These are phyloP conservation scores for Talaromyces albobiverticillius DNA, from an alignment of 2,329 filamentous ascomycete species.

Conservation along the genomic window DNA sequence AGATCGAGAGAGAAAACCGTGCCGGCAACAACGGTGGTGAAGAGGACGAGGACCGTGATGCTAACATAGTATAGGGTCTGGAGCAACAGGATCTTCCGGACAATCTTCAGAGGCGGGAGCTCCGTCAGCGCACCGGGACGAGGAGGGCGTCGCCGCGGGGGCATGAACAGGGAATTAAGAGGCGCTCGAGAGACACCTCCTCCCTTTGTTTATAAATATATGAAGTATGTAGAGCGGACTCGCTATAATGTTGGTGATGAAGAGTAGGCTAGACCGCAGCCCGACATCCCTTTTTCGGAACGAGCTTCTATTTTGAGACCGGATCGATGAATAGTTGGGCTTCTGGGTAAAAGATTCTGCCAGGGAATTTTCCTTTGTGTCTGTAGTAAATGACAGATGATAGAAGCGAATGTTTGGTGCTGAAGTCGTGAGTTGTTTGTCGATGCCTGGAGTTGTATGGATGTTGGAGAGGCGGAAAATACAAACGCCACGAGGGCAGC, in stretches of 20 bases:
- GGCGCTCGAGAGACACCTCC: background rate
- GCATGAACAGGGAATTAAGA: slow-evolving; percentile 28
- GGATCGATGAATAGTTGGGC: background rate
- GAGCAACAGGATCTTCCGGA: slow-evolving; percentile 63
- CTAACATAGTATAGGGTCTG: slow-evolving; percentile 64
- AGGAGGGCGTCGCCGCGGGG: slow-evolving; percentile 56
- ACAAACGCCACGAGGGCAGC: slow-evolving; percentile 12
- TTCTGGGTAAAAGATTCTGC: background rate
- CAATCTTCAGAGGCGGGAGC: slow-evolving; percentile 64
- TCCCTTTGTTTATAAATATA: no score
- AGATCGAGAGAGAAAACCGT: slow-evolving; percentile 57
- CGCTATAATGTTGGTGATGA: slow-evolving; percentile 1
- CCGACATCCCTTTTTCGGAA: background rate
- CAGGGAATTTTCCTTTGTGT: background rate
- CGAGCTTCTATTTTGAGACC: background rate
- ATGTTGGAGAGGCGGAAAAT: no score
- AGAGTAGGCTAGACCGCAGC: background rate
- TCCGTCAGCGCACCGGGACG: slow-evolving; percentile 65
- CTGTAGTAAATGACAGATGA: no score
- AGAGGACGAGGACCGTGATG: slow-evolving; percentile 62
- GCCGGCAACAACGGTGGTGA: slow-evolving; percentile 65
- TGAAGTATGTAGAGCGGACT: background rate
- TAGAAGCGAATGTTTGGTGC: no score
- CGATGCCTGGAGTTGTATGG: no score
- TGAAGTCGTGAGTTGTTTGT: no score